Conservation (phyloP, 2,329 filamentous ascomycete genomes). For the Sporothrix protearum region DNA sequence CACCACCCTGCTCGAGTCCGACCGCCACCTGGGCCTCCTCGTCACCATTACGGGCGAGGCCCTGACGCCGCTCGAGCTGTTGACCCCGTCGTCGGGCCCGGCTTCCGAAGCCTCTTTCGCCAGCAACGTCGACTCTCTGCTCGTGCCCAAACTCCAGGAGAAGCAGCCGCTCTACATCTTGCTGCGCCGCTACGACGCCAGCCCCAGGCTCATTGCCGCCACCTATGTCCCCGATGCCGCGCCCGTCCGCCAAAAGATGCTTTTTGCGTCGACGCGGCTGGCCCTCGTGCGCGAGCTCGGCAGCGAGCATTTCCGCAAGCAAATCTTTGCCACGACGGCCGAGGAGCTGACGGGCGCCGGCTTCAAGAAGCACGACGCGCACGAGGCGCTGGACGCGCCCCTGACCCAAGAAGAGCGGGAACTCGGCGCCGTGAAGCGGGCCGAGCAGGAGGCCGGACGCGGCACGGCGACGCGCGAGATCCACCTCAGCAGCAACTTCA, state of each 20-base stretch:
- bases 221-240: slow-evolving; percentile 78
- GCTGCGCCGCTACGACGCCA: slow-evolving; percentile 61
- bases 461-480: slow-evolving; percentile 61
- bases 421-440: slow-evolving; percentile 68
- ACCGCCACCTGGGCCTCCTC: slow-evolving; percentile 64
- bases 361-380: slow-evolving; percentile 69
- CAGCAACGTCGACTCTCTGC: slow-evolving; percentile 56
- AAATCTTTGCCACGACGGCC: slow-evolving; percentile 66
- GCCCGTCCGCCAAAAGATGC: slow-evolving; percentile 80
- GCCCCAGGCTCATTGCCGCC: slow-evolving; percentile 62
- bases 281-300: slow-evolving; percentile 74
- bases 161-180: slow-evolving; percentile 70
- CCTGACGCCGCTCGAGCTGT: slow-evolving; percentile 56
- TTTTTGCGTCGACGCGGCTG: slow-evolving; percentile 74
- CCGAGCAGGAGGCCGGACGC: slow-evolving; percentile 68
- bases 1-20: slow-evolving; percentile 61
- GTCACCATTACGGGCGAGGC: slow-evolving; percentile 67
- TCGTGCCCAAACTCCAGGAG: slow-evolving; percentile 61
- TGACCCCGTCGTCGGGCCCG: slow-evolving; percentile 51
- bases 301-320: slow-evolving; percentile 73
- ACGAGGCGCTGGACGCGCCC: slow-evolving; percentile 62
- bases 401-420: slow-evolving; percentile 74
- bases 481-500: slow-evolving; percentile 54
- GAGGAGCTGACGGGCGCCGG: slow-evolving; percentile 66
- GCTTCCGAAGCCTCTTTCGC: slow-evolving; percentile 56